These are phyloP conservation scores for Acarospora socialis DNA, from an alignment of 2,329 filamentous ascomycete species.

Conservation along the genomic window DNA sequence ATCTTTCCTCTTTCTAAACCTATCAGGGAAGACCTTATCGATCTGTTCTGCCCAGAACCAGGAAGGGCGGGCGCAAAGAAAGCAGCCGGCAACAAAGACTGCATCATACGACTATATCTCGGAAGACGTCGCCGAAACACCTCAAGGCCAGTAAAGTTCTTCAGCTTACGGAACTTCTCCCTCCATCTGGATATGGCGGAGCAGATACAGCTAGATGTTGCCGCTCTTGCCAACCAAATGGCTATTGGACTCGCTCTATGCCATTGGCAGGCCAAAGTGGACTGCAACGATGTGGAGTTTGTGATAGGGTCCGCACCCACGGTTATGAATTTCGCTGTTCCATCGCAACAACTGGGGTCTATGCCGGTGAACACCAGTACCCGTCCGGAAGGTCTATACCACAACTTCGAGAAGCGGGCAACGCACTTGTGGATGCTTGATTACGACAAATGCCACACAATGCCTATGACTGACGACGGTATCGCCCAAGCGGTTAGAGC, in stretches of 20 bases:
- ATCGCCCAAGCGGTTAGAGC: constrained; percentile 7
- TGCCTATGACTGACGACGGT: constrained; percentile 5
- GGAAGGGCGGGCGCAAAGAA: constrained; percentile 5
- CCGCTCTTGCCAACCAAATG: constrained; percentile 8
- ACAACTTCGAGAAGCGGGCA: constrained; percentile 4
- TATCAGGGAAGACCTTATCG: constrained; percentile 2
- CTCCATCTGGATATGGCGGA: constrained; percentile 9
- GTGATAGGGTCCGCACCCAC: constrained; percentile 7
- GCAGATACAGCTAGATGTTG: background rate
- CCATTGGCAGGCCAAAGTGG: constrained; percentile 9
- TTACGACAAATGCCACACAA: constrained; percentile 6
- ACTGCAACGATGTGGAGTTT: constrained; percentile 9
- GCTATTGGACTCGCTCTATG: constrained; percentile 6
- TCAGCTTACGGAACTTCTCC: constrained; percentile 6
- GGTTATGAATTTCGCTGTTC: background rate
- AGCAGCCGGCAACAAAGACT: constrained; percentile 6
- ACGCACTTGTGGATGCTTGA: constrained; percentile 9
- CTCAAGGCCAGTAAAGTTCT: background rate
- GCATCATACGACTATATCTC: constrained; percentile 8
- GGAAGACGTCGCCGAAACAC: constrained; percentile 1
- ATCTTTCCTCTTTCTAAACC: constrained; percentile 7
- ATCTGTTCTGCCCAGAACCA: constrained; percentile 4
- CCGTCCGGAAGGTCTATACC: too few relatives aligned
- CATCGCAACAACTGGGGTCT: background rate
- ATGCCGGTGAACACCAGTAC: background rate